phyloP scores from a whole-genome alignment of 345 rosid genomes.

The Aegle marmelos region DNA sequence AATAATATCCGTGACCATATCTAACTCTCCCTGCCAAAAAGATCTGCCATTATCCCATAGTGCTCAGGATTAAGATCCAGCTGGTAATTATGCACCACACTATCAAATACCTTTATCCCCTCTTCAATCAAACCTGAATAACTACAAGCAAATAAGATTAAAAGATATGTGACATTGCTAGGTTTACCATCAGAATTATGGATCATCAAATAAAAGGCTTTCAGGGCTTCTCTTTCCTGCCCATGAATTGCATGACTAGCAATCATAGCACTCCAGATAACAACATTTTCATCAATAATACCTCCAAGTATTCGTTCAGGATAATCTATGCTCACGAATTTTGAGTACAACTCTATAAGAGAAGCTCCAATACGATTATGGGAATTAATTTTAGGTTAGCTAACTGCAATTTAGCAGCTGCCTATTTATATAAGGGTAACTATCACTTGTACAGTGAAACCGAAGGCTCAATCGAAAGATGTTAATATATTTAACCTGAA shows the following conservation, averaged over 20 bases:
- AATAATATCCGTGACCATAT: conserved; percentile 38
- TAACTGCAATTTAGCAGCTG: too few species aligned
- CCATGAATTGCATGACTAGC: conserved; percentile 58
- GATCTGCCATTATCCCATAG: conserved; percentile 60
- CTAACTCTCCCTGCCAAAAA: conserved; percentile 52
- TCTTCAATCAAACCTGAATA: conserved; percentile 50
- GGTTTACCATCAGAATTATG: conserved; percentile 34
- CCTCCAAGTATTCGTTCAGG: conserved; percentile 39
- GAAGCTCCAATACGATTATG: conserved; percentile 32
- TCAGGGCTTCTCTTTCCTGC: conserved; percentile 35
- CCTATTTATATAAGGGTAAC: too few species aligned
- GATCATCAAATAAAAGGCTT: conserved; percentile 39
- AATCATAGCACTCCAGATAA: conserved; percentile 59
- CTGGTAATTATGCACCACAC: conserved; percentile 38
- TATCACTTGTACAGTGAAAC: too few species aligned
- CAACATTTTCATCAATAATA: conserved; percentile 41
- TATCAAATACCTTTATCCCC: conserved; percentile 40
- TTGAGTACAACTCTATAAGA: conserved; percentile 54
- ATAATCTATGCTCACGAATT: conserved; percentile 46
- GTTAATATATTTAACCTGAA: too few species aligned
- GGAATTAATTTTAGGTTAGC: too few species aligned
- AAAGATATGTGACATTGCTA: conserved; percentile 49
- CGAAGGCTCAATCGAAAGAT: too few species aligned
- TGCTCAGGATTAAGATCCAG: conserved; percentile 41
- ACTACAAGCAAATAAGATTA: conserved; percentile 58